Evolutionary conservation across 2,329 filamentous ascomycete genomes (phyloP), one percentile per base, ranked within the genome.

Genomic region (Botryotinia calthae): DNA sequence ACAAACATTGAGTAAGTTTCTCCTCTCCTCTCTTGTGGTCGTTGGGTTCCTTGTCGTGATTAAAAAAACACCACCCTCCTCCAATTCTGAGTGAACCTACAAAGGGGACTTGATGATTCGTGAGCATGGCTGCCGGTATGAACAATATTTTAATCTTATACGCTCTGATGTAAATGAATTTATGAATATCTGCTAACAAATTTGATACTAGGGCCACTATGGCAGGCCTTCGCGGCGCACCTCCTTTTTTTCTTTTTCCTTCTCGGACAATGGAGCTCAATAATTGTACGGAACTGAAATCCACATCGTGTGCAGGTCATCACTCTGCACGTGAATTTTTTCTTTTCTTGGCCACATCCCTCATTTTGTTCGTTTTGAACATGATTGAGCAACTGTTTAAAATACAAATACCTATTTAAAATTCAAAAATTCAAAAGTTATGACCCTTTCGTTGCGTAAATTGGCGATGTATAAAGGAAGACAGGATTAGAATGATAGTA

Each of bases 331-430:
- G 51, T 56, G 51, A 18, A 56, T 28, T 31, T 12, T 14, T 28
- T 56, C 14, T 28, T 28, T 28, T 56, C 14, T 56, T 28, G 1
- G 14, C n/a, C n/a, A 28, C n/a, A 56, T 3, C 51, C 51, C 51
- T 56, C 51, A 56, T 6, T 28, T 31, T 56, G 51, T 54, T 54
- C 48, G 25, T 54, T 54, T 54, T n/a, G 48, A 54, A 54, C 48
- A 25, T 2, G 0, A n/a, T 16, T 1, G 25, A 16, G 25, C 16
- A 25, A 16, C 6, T 16, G n/a, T 16, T n/a, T n/a, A 0, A n/a
- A n/a, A 54, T 54, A n/a, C 48, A 54, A n/a, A n/a, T 54, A 54
- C 25, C 48, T 51, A n/a, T 16, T 14, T 4, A 51, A 51, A 51
- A 5, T 2, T 6, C 22, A 16, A 51, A n/a, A 51, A 14, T 51